Percentiles rank a stretch among this genome's conserved stretches.
Evolutionary conservation across 257 asterid species (phyloP).

Genomic region (Ligustrum vulgare): DNA sequence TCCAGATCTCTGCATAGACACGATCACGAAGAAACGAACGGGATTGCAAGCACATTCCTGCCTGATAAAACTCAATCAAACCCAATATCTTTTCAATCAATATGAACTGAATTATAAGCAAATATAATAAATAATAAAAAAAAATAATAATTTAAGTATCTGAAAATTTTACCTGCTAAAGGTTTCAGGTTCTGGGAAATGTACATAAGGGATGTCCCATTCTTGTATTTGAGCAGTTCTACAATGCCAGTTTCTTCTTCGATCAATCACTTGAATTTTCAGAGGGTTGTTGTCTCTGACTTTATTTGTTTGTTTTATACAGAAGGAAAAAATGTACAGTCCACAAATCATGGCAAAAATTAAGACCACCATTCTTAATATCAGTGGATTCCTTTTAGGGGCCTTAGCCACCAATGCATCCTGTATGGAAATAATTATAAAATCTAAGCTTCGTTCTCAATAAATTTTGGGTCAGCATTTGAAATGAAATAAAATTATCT

Average conservation of each 20-base stretch:
- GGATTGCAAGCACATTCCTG: conserved; percentile 86
- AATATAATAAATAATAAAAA: no score
- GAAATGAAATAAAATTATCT: neutral
- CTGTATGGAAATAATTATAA: conserved; percentile 30
- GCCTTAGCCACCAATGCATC: conserved; percentile 39
- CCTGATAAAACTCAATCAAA: conserved; percentile 30
- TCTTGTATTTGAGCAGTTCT: conserved; percentile 27
- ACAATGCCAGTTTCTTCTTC: conserved; percentile 31
- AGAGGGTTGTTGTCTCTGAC: conserved; percentile 32
- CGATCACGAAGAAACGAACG: conserved; percentile 60
- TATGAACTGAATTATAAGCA: neutral
- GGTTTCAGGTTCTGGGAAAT: conserved; percentile 68
- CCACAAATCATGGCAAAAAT: conserved; percentile 53
- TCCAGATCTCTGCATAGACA: conserved; percentile 89
- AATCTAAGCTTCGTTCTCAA: neutral
- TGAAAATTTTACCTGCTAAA: conserved; percentile 50
- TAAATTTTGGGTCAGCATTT: neutral
- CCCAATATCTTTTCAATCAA: neutral
- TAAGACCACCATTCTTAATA: conserved; percentile 46
- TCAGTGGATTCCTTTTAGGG: conserved; percentile 53
- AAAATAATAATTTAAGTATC: neutral
- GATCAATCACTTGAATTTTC: conserved; percentile 31
- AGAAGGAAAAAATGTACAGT: conserved; percentile 49
- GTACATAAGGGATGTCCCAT: conserved; percentile 48
- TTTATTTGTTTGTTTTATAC: conserved; percentile 39